These are phyloP conservation scores for Cudoniella acicularis DNA, from an alignment of 495 filamentous ascomycete genomes.

Conservation along the genomic window DNA sequence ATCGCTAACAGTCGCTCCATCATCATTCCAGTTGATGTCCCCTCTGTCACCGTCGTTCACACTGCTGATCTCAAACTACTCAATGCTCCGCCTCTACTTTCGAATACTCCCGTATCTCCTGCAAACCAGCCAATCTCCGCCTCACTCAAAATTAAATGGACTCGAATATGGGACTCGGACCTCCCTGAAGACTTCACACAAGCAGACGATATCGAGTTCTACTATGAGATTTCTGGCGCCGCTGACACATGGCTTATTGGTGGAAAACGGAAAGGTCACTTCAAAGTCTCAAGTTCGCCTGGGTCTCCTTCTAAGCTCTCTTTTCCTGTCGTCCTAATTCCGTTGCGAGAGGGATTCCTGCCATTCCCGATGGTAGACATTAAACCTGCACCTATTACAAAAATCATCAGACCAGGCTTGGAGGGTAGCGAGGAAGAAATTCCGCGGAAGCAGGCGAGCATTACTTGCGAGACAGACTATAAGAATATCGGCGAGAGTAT, in stretches of 20 bases:
- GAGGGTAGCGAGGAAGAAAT: constrained; percentile 15
- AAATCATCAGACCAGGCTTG: constrained; percentile 7
- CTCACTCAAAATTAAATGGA: constrained; percentile 69
- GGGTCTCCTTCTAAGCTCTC: constrained; percentile 35
- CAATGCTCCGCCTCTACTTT: constrained; percentile 26
- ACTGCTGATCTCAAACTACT: constrained; percentile 65
- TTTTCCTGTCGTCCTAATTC: constrained; percentile 66
- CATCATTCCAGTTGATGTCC: constrained; percentile 79
- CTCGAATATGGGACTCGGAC: constrained; percentile 64
- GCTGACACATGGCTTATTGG: constrained; percentile 80
- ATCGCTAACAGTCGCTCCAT: constrained; percentile 40
- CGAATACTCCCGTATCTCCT: constrained; percentile 39
- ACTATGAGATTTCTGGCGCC: constrained; percentile 76
- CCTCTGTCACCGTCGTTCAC: constrained; percentile 77
- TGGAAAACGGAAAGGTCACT: constrained; percentile 73
- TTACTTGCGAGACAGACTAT: constrained; percentile 76
- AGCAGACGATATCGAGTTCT: constrained; percentile 64
- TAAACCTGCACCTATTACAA: constrained; percentile 43
- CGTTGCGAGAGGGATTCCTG: constrained; percentile 70
- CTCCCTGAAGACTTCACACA: constrained; percentile 22
- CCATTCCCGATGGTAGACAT: constrained; percentile 78
- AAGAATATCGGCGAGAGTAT: constrained; percentile 72
- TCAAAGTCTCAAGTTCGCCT: constrained; percentile 47
- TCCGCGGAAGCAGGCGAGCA: constrained; percentile 17
- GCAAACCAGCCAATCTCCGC: constrained; percentile 69